Percentiles rank a stretch among this genome's conserved stretches.
Conservation (phyloP, 176 grass and related monocot species). For the Phoenix dactylifera region DNA sequence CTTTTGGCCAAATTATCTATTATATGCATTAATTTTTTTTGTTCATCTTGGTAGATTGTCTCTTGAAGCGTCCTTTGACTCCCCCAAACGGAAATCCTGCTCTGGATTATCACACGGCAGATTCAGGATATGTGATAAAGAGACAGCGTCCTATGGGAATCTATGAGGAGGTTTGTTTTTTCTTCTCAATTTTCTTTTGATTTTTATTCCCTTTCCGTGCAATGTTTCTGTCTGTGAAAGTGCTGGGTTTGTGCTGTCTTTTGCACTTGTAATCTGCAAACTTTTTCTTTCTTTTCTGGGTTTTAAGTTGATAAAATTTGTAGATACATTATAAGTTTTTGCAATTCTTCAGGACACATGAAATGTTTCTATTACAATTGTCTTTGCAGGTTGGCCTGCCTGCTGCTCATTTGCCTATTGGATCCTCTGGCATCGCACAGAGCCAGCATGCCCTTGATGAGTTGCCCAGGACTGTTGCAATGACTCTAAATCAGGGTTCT, state of each 20-base stretch:
- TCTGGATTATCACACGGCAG: background rate
- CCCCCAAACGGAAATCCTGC: background rate
- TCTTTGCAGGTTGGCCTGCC: background rate
- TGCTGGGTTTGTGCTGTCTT: no score
- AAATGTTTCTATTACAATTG: no score
- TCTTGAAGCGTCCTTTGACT: conserved; percentile 4
- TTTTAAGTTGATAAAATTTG: no score
- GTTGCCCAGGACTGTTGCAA: conserved; percentile 20
- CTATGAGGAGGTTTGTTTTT: background rate
- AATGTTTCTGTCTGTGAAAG: no score
- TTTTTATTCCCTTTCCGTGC: background rate
- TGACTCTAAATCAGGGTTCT: conserved; percentile 21
- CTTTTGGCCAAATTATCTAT: no score
- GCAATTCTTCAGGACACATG: no score
- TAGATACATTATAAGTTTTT: no score
- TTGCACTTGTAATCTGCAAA: no score
- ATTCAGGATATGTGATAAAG: conserved; percentile 3
- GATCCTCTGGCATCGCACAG: background rate
- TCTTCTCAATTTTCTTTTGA: background rate
- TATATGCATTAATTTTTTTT: no score
- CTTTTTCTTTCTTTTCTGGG: no score
- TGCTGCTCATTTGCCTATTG: background rate
- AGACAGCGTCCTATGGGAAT: background rate
- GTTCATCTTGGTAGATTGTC: background rate
- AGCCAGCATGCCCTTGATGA: conserved; percentile 6